These are phyloP conservation scores for Ogataea neopini DNA, from an alignment of 805 yeast genomes.

Conservation along the genomic window DNA sequence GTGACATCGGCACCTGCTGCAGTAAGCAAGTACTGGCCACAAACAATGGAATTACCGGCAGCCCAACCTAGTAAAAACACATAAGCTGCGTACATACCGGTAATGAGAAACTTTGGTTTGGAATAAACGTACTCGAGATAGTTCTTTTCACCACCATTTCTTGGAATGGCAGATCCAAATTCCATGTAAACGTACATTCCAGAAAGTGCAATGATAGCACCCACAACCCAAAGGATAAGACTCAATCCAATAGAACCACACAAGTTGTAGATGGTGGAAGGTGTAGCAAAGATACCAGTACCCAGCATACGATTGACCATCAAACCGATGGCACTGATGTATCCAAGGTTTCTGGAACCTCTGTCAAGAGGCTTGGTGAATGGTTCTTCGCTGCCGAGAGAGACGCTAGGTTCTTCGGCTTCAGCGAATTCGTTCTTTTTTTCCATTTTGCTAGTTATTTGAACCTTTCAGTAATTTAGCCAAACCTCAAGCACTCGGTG, in stretches of 20 bases:
- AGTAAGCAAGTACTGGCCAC: slow-evolving; percentile 72
- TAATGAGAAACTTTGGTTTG: slow-evolving; percentile 66
- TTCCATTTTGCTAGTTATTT: background rate
- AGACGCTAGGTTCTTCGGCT: background rate
- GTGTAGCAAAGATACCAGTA: slow-evolving; percentile 71
- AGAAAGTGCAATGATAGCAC: slow-evolving; percentile 64
- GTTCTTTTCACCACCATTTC: slow-evolving; percentile 85
- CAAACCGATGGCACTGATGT: slow-evolving; percentile 46
- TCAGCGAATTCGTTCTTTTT: background rate
- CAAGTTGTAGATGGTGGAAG: slow-evolving; percentile 57
- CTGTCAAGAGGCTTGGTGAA: slow-evolving; percentile 33
- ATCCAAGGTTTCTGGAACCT: slow-evolving; percentile 44
- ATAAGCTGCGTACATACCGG: slow-evolving; percentile 66
- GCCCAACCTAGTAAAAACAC: slow-evolving; percentile 84
- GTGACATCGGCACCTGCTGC: slow-evolving; percentile 71
- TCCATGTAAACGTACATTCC: slow-evolving; percentile 76
- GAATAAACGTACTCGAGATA: slow-evolving; percentile 70
- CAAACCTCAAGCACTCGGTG: background rate
- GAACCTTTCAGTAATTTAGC: background rate
- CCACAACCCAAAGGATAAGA: slow-evolving; percentile 72
- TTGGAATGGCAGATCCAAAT: slow-evolving; percentile 50
- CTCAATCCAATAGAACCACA: slow-evolving; percentile 75
- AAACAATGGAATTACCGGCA: slow-evolving; percentile 77
- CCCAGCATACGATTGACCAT: slow-evolving; percentile 72
- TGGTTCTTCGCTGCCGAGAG: background rate